A percentile compares a stretch with the other conserved stretches of the same genome.
These are phyloP conservation scores for Gossypium lobatum DNA, from an alignment of 441 rosid genomes.

Conservation along the genomic window DNA sequence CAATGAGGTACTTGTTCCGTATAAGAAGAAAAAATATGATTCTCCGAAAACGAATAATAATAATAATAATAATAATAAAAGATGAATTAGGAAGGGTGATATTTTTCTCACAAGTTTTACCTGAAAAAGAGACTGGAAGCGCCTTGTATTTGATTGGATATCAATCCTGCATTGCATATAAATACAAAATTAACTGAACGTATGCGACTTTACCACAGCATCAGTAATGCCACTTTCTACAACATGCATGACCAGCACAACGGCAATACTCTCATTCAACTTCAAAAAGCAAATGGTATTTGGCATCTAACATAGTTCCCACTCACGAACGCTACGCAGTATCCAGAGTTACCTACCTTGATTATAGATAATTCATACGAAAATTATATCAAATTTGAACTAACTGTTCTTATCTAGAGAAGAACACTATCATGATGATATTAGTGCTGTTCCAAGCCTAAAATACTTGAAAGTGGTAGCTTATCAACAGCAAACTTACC, in stretches of 20 bases:
- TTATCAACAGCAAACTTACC: slow-evolving; percentile 37
- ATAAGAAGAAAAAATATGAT: neutral
- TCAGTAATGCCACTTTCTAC: neutral
- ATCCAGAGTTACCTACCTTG: neutral
- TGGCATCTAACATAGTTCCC: neutral
- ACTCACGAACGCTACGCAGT: neutral
- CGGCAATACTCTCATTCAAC: neutral
- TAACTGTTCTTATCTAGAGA: neutral
- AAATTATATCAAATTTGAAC: neutral
- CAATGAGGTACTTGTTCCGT: slow-evolving; percentile 66
- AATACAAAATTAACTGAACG: neutral
- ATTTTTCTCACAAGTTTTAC: slow-evolving; percentile 25
- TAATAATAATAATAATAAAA: no score
- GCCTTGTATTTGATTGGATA: slow-evolving; percentile 78
- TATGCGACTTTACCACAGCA: neutral
- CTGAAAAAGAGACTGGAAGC: slow-evolving; percentile 66
- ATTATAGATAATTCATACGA: neutral
- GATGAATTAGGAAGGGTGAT: neutral
- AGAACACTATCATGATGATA: neutral
- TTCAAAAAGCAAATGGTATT: neutral
- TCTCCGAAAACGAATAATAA: neutral
- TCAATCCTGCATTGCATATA: slow-evolving; percentile 76
- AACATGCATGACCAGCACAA: neutral
- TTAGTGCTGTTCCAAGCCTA: neutral
- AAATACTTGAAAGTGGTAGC: neutral